A percentile compares a stretch with the other conserved stretches of the same genome.
Conservation (phyloP, 73 alveolate genomes). For the Paramecium octaurelia region DNA sequence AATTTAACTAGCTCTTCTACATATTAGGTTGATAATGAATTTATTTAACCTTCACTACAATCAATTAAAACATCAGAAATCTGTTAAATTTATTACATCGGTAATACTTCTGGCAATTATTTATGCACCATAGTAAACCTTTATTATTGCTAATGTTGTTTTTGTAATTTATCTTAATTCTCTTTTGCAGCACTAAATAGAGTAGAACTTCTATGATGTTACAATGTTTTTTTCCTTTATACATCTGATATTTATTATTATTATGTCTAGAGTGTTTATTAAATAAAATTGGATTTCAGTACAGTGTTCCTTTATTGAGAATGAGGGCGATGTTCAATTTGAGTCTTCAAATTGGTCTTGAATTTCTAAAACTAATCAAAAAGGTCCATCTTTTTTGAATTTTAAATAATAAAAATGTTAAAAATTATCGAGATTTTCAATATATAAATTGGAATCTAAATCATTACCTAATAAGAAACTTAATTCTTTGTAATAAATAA, state of each 20-base stretch:
- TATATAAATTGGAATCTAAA: neutral
- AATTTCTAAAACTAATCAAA: constrained; percentile 5
- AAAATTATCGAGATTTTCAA: neutral
- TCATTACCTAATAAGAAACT: neutral
- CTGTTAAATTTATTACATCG: constrained; percentile 10
- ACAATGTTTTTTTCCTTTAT: neutral
- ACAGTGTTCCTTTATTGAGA: constrained; percentile 7
- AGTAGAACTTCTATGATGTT: constrained; percentile 31
- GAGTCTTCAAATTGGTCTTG: neutral
- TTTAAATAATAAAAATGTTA: neutral
- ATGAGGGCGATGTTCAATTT: neutral
- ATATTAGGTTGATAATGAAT: neutral
- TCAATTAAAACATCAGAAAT: constrained; percentile 1
- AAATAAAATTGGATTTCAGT: neutral
- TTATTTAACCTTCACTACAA: constrained; percentile 1
- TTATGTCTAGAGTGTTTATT: neutral
- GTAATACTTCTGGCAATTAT: neutral
- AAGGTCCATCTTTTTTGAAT: neutral
- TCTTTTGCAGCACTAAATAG: constrained; percentile 4
- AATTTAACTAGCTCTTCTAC: constrained; percentile 32
- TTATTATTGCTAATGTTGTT: neutral
- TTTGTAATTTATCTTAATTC: neutral
- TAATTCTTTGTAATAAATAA: neutral
- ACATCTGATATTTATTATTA: neutral
- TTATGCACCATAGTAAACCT: neutral